Conservation (phyloP, 1,284 basidiomycete species). For the Sparassis latifolia region DNA sequence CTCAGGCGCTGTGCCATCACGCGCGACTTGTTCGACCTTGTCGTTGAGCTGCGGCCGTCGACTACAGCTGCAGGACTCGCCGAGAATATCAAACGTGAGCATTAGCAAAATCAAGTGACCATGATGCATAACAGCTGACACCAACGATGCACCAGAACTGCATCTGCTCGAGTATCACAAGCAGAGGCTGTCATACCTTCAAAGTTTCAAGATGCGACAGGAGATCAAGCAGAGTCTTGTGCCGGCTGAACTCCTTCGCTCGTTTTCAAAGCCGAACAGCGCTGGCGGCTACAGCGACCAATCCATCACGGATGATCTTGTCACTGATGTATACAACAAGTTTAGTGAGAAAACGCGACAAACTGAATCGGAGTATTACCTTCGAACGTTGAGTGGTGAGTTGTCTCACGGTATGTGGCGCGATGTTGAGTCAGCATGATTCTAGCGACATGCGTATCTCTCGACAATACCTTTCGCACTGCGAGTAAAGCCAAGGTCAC, state of each 20-base stretch:
- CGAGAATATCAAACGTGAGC: constrained; percentile 13
- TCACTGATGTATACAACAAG: constrained; percentile 10
- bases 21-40: constrained; percentile 12
- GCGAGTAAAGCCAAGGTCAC: constrained; percentile 25
- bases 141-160: neutral
- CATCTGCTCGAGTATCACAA: neutral
- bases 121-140: neutral
- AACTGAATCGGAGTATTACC: constrained; percentile 7
- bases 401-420: neutral
- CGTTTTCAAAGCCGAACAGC: constrained; percentile 2
- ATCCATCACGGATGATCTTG: constrained; percentile 8
- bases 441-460: neutral
- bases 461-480: constrained; percentile 28
- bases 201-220: neutral
- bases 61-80: constrained; percentile 9
- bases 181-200: neutral
- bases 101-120: neutral
- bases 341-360: constrained; percentile 6
- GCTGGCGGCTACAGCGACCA: constrained; percentile 5
- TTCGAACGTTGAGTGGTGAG: constrained; percentile 10
- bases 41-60: constrained; percentile 11
- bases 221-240: neutral
- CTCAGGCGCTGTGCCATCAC: constrained; percentile 11
- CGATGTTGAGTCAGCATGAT: neutral
- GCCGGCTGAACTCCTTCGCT: neutral